Percentiles rank a stretch among this genome's conserved stretches.
Evolutionary conservation across 2,329 filamentous ascomycete species (phyloP).

Genomic region (Cryphonectria parasitica): DNA sequence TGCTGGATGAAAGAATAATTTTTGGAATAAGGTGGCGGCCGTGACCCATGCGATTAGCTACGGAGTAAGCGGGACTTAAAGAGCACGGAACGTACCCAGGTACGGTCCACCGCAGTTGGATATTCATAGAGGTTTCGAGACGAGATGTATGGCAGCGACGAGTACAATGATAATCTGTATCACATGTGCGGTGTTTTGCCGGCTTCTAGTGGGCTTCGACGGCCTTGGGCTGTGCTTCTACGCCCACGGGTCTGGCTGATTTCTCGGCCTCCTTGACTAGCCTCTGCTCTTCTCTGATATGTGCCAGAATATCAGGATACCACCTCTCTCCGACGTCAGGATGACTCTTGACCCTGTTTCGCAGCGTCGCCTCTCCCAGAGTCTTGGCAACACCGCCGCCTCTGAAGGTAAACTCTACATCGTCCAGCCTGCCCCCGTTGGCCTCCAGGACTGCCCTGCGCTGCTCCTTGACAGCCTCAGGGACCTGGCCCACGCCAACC

Average conservation of each 20-base stretch:
- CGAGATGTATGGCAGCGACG: too few species aligned
- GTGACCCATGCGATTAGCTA: too few species aligned
- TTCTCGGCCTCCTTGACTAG: conserved; percentile 40
- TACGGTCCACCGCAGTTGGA: too few species aligned
- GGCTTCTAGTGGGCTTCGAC: conserved; percentile 45
- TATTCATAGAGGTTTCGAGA: background rate
- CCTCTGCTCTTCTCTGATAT: conserved; percentile 62
- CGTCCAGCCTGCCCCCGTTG: conserved; percentile 65
- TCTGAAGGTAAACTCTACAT: conserved; percentile 86
- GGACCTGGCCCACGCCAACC: conserved; percentile 60
- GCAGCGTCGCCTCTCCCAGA: conserved; percentile 80
- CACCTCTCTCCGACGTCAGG: conserved; percentile 84
- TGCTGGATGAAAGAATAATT: too few species aligned
- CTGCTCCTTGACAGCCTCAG: conserved; percentile 65
- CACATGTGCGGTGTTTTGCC: background rate
- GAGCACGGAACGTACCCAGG: background rate
- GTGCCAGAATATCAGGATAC: conserved; percentile 67
- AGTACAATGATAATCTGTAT: too few species aligned
- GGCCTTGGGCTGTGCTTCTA: conserved; percentile 34
- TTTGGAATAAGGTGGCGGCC: too few species aligned
- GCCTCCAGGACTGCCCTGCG: conserved; percentile 60
- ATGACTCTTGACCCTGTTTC: conserved; percentile 85
- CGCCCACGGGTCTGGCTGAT: conserved; percentile 29
- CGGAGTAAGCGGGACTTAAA: background rate
- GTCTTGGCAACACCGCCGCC: conserved; percentile 68